Base-by-base conservation (phyloP, 805 yeast genomes). In the Cyberlindnera japonica region DNA sequence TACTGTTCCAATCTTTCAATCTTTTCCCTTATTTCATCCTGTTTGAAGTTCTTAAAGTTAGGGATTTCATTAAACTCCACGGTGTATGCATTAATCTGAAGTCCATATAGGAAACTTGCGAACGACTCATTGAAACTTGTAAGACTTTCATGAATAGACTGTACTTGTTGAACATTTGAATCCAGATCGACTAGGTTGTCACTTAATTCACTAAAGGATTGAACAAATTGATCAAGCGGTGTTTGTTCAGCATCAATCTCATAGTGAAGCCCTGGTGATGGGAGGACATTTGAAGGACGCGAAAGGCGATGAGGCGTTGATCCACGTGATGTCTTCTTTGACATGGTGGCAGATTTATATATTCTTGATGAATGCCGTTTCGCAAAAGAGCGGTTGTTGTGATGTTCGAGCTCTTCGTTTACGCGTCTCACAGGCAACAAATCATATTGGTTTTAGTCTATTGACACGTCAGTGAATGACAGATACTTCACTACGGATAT, bases 11-110 rank as follows among this genome's bases (percentile, higher is more conserved):
- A 23, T 33, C 41, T 45, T 1, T 17, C 26, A 14, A 56, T 53
- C 41, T 50, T 55, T 5, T 44, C 49, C 4, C 40, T 26, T 6
- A 53, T 33, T 6, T 50, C 57, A n/a, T 48, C 49, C 14, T 33
- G 39, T 15, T 44, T 49, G 27, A 37, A 32, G 21, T 37, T 44
- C 36, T 37, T 44, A 14, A 37, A 17, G 13, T 44, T 45, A 6
- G 59, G 58, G 4, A 56, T 35, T 33, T 54, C 57, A 15, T 50
- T 49, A 37, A 85, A 85, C 54, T 84, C 89, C 20, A 83, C 83
- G 62, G 95, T 85, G 82, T 93, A 88, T 46, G 95, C 90, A 54
- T 89, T 87, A 61, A 87, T 79, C 56, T 83, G 77, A 36, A 88
- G 62, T 2, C 96, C 95, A 54, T 84, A 86, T 38, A 88, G 57